These are phyloP conservation scores for Sicyos edulis DNA, from an alignment of 306 rosid species.

Conservation along the genomic window DNA sequence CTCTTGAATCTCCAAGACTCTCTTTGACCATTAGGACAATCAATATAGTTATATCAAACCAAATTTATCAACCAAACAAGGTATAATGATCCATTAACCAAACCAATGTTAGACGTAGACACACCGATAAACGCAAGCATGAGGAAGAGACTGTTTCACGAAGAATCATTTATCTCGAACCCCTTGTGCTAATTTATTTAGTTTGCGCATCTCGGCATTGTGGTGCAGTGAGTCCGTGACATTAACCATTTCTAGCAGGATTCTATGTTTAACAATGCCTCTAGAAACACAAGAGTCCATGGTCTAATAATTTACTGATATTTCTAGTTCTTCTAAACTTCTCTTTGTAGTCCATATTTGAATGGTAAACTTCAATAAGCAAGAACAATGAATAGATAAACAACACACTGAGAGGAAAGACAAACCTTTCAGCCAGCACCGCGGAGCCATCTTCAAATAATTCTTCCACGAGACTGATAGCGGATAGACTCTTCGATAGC, in stretches of 20 bases:
- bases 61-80: background rate
- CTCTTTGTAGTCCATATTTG: too few relatives aligned
- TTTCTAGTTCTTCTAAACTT: background rate
- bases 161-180: background rate
- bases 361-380: background rate
- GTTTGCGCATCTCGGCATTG: background rate
- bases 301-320: background rate
- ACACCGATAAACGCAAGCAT: background rate
- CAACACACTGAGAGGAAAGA: background rate
- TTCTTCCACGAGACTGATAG: constrained; percentile 79
- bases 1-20: too few relatives aligned
- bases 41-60: background rate
- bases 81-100: background rate
- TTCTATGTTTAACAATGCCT: background rate
- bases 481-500: constrained; percentile 72
- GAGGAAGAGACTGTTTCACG: background rate
- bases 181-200: background rate
- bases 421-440: constrained; percentile 95
- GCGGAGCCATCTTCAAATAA: constrained; percentile 97
- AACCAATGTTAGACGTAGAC: background rate
- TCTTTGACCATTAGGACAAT: too few relatives aligned
- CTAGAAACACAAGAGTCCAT: background rate
- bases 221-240: too few relatives aligned
- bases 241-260: background rate
- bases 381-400: background rate